phyloP scores from a whole-genome alignment of 352 stramenopile genomes.

The Phytophthora pinifolia region DNA sequence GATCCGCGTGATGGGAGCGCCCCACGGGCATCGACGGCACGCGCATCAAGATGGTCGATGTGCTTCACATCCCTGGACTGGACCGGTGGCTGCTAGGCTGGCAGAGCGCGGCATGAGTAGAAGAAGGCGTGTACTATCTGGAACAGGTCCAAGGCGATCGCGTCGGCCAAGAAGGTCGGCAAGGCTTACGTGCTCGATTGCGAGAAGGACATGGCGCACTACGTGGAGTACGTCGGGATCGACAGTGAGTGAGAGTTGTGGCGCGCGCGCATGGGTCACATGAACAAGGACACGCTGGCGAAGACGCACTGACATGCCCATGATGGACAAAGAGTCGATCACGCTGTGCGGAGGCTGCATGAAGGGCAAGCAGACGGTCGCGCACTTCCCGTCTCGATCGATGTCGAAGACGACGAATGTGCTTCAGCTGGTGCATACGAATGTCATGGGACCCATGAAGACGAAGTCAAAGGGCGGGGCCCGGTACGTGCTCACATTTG shows the following conservation, averaged over 20 bases:
- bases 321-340: no score
- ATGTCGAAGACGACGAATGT: no score
- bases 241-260: no score
- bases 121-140: slow-evolving; percentile 4
- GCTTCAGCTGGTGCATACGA: neutral
- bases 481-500: slow-evolving; percentile 18
- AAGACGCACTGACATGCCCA: no score
- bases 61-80: slow-evolving; percentile 6
- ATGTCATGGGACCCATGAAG: slow-evolving; percentile 14
- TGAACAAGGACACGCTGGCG: no score
- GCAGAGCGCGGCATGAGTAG: slow-evolving; percentile 2
- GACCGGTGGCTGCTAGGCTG: slow-evolving; percentile 14
- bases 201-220: slow-evolving; percentile 8
- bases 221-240: slow-evolving; percentile 7
- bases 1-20: neutral
- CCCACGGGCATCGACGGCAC: slow-evolving; percentile 4
- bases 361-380: slow-evolving; percentile 15
- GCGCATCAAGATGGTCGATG: slow-evolving; percentile 12
- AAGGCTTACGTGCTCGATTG: slow-evolving; percentile 21
- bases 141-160: slow-evolving; percentile 7
- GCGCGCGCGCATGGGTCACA: no score
- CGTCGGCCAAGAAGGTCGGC: slow-evolving; percentile 17
- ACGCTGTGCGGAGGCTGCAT: slow-evolving; percentile 18
- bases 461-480: neutral
- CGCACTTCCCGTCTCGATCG: slow-evolving; percentile 1